phyloP scores from a whole-genome alignment of 169 alveolate genomes.

The Eimeria falciformis region DNA sequence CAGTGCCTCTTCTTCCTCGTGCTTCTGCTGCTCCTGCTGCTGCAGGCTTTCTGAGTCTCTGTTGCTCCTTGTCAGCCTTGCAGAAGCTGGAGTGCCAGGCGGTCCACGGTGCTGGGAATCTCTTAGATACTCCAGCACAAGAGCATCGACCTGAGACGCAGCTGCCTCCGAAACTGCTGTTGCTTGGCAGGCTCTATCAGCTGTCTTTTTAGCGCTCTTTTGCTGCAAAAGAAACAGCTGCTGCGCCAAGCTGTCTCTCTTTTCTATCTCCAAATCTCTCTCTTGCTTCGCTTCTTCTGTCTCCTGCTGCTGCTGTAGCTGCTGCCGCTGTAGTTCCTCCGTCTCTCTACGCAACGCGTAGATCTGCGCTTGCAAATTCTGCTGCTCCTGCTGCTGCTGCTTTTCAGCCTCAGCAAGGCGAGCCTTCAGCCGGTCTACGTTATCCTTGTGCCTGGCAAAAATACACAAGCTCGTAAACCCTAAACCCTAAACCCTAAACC shows the following conservation, averaged over 20 bases:
- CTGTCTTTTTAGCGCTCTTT: not conserved
- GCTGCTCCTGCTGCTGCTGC: conserved; percentile 61
- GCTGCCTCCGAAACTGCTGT: not conserved
- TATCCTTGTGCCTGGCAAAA: conserved; percentile 22
- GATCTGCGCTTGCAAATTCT: conserved; percentile 20
- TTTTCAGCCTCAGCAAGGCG: not conserved
- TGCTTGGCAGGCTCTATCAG: conserved; percentile 23
- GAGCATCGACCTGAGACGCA: conserved; percentile 4
- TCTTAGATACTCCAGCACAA: conserved; percentile 15
- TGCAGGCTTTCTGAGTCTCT: not conserved
- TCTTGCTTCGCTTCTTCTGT: not conserved
- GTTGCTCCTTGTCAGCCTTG: not conserved
- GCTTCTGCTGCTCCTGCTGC: conserved; percentile 29
- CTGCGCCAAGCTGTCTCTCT: conserved; percentile 23
- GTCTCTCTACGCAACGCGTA: conserved; percentile 16
- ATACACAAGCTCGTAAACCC: conserved; percentile 9
- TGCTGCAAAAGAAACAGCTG: conserved; percentile 59
- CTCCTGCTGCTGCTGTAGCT: conserved; percentile 51
- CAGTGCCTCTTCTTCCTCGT: conserved; percentile 7
- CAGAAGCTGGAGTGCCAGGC: not conserved
- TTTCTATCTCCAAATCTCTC: not conserved
- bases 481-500: conserved; percentile 49
- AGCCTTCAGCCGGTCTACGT: not conserved
- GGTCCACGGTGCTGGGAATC: not conserved
- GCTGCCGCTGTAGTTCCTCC: conserved; percentile 60